phyloP scores from a whole-genome alignment of 1,284 basidiomycete species.

The Neonothopanus nambi region DNA sequence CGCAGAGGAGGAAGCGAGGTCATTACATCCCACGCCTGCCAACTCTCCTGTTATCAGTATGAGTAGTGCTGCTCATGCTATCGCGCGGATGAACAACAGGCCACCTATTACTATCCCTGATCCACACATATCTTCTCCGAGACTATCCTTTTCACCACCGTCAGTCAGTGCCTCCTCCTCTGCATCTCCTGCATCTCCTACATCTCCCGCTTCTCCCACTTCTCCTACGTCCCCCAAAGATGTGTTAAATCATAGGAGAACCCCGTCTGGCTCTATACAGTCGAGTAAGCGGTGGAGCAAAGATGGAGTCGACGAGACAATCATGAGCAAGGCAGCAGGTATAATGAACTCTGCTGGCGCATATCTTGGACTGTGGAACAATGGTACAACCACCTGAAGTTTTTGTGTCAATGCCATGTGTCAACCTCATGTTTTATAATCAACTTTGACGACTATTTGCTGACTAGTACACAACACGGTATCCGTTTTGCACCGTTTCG shows the following conservation, averaged over 20 bases:
- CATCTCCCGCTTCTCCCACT: neutral
- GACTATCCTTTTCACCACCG: neutral
- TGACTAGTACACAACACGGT: too few species aligned
- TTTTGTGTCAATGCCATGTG: neutral
- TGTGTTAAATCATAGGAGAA: neutral
- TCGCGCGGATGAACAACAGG: slow-evolving; percentile 15
- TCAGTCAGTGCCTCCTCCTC: slow-evolving; percentile 10
- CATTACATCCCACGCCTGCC: slow-evolving; percentile 31
- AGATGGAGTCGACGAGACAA: slow-evolving; percentile 35
- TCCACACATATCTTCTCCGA: slow-evolving; percentile 7
- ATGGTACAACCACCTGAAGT: slow-evolving; percentile 5
- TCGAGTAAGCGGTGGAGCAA: neutral
- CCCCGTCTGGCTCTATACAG: neutral
- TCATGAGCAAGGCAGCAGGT: slow-evolving; percentile 70
- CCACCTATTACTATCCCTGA: slow-evolving; percentile 1
- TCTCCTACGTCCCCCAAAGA: slow-evolving; percentile 23
- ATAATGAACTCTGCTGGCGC: slow-evolving; percentile 67
- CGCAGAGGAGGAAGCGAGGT: slow-evolving; percentile 28
- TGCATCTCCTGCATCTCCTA: neutral
- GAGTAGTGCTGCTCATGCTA: slow-evolving; percentile 17
- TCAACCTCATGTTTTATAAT: neutral
- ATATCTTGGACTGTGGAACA: slow-evolving; percentile 56
- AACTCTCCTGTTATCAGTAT: slow-evolving; percentile 45
- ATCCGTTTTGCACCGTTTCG: neutral
- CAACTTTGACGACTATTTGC: neutral